These are phyloP conservation scores for Halocafeteria seosinensis DNA, from an alignment of 108 stramenopile species.

Conservation along the genomic window DNA sequence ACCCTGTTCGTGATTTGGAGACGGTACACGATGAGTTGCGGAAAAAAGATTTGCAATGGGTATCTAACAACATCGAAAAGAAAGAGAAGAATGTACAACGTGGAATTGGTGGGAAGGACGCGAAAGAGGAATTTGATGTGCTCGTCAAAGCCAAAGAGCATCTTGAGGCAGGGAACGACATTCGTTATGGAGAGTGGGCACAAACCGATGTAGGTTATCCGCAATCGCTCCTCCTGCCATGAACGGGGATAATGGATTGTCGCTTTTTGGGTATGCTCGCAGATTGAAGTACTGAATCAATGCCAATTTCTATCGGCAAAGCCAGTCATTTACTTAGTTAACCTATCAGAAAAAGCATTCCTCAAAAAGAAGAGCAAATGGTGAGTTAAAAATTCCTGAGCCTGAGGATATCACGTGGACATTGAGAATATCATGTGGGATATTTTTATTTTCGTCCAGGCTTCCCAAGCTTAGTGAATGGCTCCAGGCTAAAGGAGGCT, in stretches of 20 bases:
- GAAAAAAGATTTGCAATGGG: constrained; percentile 61
- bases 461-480: constrained; percentile 77
- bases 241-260: neutral
- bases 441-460: too few species aligned
- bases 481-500: constrained; percentile 73
- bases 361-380: constrained; percentile 81
- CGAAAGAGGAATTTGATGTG: constrained; percentile 34
- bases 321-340: constrained; percentile 90
- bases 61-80: constrained; percentile 51
- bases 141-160: constrained; percentile 60
- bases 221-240: too few species aligned
- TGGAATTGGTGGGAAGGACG: constrained; percentile 23
- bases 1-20: constrained; percentile 94
- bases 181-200: constrained; percentile 46
- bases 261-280: constrained; percentile 27
- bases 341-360: constrained; percentile 78
- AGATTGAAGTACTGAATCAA: constrained; percentile 28
- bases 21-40: constrained; percentile 90
- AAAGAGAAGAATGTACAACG: constrained; percentile 29
- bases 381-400: too few species aligned
- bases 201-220: constrained; percentile 20
- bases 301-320: constrained; percentile 78
- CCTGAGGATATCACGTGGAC: neutral
- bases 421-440: too few species aligned
- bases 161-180: constrained; percentile 57